Evolutionary conservation across 73 alveolate species (phyloP).

Genomic region (Tetrahymena borealis): DNA sequence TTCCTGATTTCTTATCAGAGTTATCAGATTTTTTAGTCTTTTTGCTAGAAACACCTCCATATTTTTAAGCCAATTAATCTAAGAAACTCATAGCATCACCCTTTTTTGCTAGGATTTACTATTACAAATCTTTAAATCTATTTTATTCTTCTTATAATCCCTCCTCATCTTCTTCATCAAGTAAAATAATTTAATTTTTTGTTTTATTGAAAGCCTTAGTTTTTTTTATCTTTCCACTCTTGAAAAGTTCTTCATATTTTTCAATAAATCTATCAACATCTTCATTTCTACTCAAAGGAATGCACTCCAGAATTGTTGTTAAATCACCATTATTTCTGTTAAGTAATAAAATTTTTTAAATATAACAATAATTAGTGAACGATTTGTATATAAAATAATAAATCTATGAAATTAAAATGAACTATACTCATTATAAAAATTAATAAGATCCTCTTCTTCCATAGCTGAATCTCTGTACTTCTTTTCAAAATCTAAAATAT

Average conservation of each 20-base stretch:
- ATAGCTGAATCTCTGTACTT: constrained; percentile 47
- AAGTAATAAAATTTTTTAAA: not conserved
- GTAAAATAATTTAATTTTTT: not conserved
- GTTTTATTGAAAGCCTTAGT: not conserved
- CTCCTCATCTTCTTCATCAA: not conserved
- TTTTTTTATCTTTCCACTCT: not conserved
- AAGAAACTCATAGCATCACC: not conserved
- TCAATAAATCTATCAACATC: constrained; percentile 56
- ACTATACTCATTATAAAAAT: constrained; percentile 46
- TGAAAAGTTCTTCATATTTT: constrained; percentile 48
- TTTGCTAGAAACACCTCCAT: not conserved
- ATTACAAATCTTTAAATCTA: not conserved
- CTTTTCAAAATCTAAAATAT: constrained; percentile 45
- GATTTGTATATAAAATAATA: too few relatives aligned
- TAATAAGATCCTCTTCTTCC: constrained; percentile 56
- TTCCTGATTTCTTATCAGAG: not conserved
- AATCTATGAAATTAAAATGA: too few relatives aligned
- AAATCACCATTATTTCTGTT: constrained; percentile 61
- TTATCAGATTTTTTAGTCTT: not conserved
- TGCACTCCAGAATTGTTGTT: constrained; percentile 46
- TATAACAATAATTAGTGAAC: not conserved
- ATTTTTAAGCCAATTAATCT: not conserved
- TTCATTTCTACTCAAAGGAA: constrained; percentile 48
- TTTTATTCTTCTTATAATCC: not conserved
- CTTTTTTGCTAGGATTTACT: not conserved